Base-by-base conservation (phyloP, 371 early-diverging fungal species). In the Coemansia sp. region DNA sequence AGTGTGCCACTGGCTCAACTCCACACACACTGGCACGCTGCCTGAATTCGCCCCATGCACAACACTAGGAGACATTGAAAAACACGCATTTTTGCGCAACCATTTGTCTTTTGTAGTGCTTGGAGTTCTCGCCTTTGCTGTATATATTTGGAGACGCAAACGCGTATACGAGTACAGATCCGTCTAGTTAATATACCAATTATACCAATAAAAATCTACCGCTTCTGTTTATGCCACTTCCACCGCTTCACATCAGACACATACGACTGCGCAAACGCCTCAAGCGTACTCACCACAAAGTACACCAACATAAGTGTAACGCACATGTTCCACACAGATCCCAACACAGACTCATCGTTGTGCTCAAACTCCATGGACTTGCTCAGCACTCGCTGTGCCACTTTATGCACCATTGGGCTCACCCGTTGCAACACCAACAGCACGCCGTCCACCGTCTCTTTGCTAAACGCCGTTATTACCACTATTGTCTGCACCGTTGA, bases 281-380 rank as follows among this genome's bases (percentile, higher is more conserved):
- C 94, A 11, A 94, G 82, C 26, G 92, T 88, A 53, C 90, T 90
- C 17, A 92, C 63, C 4, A 88, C 73, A 83, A 94, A 95, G 79
- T 93, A 94, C 0, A 83, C 80, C 40, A 94, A 82, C 94, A 91
- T 95, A 19, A 86, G 66, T 2, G 84, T 82, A n/a, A 94, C 82
- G 51, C 94, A 69, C 1, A 83, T 78, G 71, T 94, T 94, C 96
- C 95, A 94, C 32, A 80, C 82, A n/a, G 83, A 73, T 23, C 74
- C 82, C 51, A 83, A 9, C 48, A 71, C 39, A 23, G 71, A 67
- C 57, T 74, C 66, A 70, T 65, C 32, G 65, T 0, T 32, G 26
- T 32, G 32, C 32, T 8, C 32, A 32, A 32, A 32, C 0, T 73
- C 82, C 24, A 78, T 83, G 67, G 88, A 86, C 40, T 78, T 66